Evolutionary conservation across 257 asterid species (phyloP).

Genomic region (Solanum virginianum): DNA sequence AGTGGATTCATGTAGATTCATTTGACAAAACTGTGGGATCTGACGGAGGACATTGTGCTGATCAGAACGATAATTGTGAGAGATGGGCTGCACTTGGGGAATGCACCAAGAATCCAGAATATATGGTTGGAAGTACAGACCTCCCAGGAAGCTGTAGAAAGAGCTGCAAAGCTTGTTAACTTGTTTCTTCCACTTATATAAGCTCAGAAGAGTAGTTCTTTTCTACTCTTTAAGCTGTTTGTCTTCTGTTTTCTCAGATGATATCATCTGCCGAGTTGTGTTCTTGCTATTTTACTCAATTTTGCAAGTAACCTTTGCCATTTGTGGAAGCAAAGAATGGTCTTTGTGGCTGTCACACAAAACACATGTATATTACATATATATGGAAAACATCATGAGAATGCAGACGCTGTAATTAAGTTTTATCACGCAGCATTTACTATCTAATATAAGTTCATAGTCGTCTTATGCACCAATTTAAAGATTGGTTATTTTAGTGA

Average conservation of each 20-base stretch:
- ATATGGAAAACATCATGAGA: not conserved
- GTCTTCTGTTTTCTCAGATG: not conserved
- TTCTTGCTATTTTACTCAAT: not conserved
- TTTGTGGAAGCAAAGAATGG: not conserved
- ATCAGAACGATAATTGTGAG: constrained; percentile 48
- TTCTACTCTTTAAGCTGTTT: not conserved
- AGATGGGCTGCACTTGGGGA: constrained; percentile 95
- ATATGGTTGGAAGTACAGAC: constrained; percentile 78
- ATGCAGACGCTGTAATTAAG: not conserved
- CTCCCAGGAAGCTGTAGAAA: constrained; percentile 78
- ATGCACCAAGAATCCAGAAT: constrained; percentile 83
- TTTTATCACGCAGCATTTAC: not conserved
- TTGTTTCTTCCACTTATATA: not conserved
- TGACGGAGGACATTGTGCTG: constrained; percentile 41
- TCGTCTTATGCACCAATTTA: not conserved
- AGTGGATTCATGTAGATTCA: constrained; percentile 89
- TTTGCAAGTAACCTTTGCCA: not conserved
- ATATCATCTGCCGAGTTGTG: not conserved
- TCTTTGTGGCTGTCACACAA: not conserved
- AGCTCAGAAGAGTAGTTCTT: not conserved
- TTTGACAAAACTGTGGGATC: constrained; percentile 52
- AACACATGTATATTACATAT: not conserved
- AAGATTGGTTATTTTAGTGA: not conserved
- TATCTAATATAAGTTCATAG: not conserved
- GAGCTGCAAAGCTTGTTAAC: constrained; percentile 77